Percentiles rank a stretch among this genome's conserved stretches.
Conservation (phyloP, 2,329 filamentous ascomycete species). For the Lecanicillium sp. region DNA sequence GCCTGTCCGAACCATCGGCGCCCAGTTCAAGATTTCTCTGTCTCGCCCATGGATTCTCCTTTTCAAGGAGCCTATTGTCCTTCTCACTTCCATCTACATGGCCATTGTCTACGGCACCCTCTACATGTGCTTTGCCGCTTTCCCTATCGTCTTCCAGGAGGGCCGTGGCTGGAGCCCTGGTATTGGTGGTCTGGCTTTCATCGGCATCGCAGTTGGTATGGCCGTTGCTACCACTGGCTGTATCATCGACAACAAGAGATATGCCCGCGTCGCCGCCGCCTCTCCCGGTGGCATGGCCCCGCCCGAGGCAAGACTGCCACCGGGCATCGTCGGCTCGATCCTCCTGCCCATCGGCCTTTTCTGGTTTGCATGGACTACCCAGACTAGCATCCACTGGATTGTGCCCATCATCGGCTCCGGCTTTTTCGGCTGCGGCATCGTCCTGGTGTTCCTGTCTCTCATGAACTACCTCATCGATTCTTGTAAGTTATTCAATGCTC, state of each 20-base stretch:
- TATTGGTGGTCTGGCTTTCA: conserved; percentile 52
- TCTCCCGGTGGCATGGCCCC: conserved; percentile 47
- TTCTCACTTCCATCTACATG: conserved; percentile 57
- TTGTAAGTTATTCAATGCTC: conserved; percentile 24
- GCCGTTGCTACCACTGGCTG: conserved; percentile 45
- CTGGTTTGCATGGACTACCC: conserved; percentile 60
- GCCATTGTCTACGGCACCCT: conserved; percentile 49
- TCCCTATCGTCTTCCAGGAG: conserved; percentile 55
- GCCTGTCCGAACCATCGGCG: conserved; percentile 31
- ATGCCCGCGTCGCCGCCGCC: conserved; percentile 33
- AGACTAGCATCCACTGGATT: conserved; percentile 47
- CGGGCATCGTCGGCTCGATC: conserved; percentile 51
- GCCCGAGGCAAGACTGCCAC: conserved; percentile 55
- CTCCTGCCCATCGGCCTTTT: conserved; percentile 53
- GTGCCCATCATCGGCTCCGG: conserved; percentile 37
- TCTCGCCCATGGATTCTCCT: conserved; percentile 57
- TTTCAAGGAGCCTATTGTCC: conserved; percentile 59
- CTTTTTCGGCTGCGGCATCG: conserved; percentile 47
- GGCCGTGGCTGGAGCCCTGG: conserved; percentile 50
- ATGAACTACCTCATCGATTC: conserved; percentile 63
- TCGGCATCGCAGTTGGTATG: conserved; percentile 59
- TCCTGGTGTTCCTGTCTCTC: conserved; percentile 58
- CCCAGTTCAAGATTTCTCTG: conserved; percentile 49
- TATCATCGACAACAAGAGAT: conserved; percentile 46
- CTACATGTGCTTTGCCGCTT: conserved; percentile 47